phyloP scores from a whole-genome alignment of 163 green algal genomes.

The Smithsoniella earleae region DNA sequence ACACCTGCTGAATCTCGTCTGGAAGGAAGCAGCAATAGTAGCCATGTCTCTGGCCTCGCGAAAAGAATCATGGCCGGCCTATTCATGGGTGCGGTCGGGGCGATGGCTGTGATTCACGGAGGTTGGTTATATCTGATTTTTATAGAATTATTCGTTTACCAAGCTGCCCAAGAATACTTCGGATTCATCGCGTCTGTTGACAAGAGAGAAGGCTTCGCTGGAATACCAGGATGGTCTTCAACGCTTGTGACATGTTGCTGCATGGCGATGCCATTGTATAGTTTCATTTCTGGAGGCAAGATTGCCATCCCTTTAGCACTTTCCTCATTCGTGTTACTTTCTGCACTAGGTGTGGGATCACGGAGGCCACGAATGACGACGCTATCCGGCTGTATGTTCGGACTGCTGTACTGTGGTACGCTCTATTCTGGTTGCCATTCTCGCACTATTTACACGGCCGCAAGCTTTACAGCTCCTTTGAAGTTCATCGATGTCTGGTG shows the following conservation, averaged over 20 bases:
- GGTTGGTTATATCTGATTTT: constrained; percentile 52
- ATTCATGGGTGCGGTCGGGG: constrained; percentile 51
- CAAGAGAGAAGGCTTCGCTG: constrained; percentile 59
- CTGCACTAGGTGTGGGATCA: constrained; percentile 61
- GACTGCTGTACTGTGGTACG: constrained; percentile 88
- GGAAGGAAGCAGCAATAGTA: too few species aligned
- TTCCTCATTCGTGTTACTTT: constrained; percentile 69
- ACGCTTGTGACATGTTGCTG: constrained; percentile 61
- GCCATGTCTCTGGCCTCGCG: too few species aligned
- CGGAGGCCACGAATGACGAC: constrained; percentile 71
- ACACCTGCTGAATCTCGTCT: too few species aligned
- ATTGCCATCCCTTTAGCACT: constrained; percentile 61
- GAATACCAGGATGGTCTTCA: constrained; percentile 53
- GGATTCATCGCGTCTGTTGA: constrained; percentile 68
- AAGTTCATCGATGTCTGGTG: too few species aligned
- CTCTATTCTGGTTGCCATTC: neutral
- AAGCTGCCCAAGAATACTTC: constrained; percentile 71
- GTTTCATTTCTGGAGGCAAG: constrained; percentile 48
- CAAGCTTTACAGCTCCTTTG: too few species aligned
- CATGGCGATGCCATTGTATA: constrained; percentile 58
- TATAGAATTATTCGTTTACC: constrained; percentile 60
- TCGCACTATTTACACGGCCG: too few species aligned
- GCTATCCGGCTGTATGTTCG: constrained; percentile 77
- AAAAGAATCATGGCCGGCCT: constrained; percentile 59
- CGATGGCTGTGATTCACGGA: constrained; percentile 56